Base-by-base conservation (phyloP, 352 stramenopile species). In the Nothophytophthora sp. region DNA sequence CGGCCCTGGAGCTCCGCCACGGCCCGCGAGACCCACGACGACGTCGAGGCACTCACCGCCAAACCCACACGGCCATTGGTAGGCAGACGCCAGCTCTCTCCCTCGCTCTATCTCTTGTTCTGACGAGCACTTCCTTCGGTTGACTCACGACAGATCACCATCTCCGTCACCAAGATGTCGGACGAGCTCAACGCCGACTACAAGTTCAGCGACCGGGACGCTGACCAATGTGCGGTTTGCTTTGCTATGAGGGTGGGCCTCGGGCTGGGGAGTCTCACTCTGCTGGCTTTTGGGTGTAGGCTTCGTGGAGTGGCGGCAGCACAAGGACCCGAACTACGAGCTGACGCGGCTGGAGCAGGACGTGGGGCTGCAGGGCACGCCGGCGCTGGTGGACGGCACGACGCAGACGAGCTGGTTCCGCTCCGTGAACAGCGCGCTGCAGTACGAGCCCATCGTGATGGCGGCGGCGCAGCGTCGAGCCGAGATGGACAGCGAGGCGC, bases 331-430 rank as follows among this genome's bases (percentile, higher is more conserved):
- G 0, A 92, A 90, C 46, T 90, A 90, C 33, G 83, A 94, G 37
- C 71, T 94, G 25, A 86, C 76, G 35, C 63, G 83, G 1, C 45
- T 89, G 50, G 83, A 91, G 53, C 80, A 91, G 53, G 81, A 94
- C 55, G 63, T 92, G 10, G 83, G 81, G 6, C 55, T 94, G 27
- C 83, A 94, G 38, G 79, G 80, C 11, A 86, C 86, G 23, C 73
- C 76, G 0, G 63, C 82, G n/a, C 64, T 90, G 30, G 75, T 87
- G 23, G 81, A 91, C 53, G 65, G 63, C 40, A 63, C 67, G 6
- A 92, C 81, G 16, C 83, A 92, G 48, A 94, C 83, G 32, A 90
- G 74, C 20, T 94, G 81, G 83, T 94, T 92, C 48, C 83, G 83
- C 13, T 87, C 81, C 0, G 76, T 94, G 19, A 92, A 94, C 51